Conservation (phyloP, 192 early-diverging fungal genomes). For the Chytriomyces confervae region DNA sequence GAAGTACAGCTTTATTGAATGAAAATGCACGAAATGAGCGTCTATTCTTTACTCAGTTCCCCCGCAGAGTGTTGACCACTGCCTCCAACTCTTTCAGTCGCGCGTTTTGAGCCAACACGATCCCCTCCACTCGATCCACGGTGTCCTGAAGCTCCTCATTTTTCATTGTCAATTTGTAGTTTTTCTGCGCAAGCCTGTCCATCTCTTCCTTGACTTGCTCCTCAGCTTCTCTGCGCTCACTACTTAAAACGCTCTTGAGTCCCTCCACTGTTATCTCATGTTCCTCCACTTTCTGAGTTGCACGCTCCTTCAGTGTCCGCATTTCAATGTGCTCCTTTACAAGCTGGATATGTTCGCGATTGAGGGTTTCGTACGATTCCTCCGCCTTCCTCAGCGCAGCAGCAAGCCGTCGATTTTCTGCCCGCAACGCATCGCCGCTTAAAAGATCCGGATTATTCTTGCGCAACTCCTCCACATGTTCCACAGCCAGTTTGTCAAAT, state of each 20-base stretch:
- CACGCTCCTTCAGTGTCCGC: conserved; percentile 40
- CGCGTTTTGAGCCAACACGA: neutral
- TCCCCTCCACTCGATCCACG: conserved; percentile 38
- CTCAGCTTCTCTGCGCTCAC: conserved; percentile 67
- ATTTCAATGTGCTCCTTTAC: conserved; percentile 68
- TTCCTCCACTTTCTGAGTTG: conserved; percentile 48
- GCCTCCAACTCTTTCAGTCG: conserved; percentile 27
- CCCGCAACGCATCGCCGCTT: conserved; percentile 64
- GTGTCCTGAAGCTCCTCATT: conserved; percentile 55
- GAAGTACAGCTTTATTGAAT: no score
- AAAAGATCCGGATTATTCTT: conserved; percentile 74
- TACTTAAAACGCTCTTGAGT: conserved; percentile 63
- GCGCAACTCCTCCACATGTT: conserved; percentile 71
- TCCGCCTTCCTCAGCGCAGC: conserved; percentile 69
- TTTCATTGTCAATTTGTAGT: conserved; percentile 69
- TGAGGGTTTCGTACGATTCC: conserved; percentile 64
- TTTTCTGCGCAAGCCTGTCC: conserved; percentile 82
- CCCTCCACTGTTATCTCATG: conserved; percentile 64
- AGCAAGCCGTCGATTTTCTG: conserved; percentile 71
- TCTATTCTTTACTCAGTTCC: neutral
- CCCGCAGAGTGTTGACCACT: conserved; percentile 8
- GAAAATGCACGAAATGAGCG: no score
- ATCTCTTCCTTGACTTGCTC: conserved; percentile 71
- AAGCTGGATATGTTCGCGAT: conserved; percentile 75
- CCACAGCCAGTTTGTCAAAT: conserved; percentile 74